A percentile compares a stretch with the other conserved stretches of the same genome.
Evolutionary conservation across 768 basidiomycete genomes (phyloP).

Genomic region (Strobilomyces dryophilus): DNA sequence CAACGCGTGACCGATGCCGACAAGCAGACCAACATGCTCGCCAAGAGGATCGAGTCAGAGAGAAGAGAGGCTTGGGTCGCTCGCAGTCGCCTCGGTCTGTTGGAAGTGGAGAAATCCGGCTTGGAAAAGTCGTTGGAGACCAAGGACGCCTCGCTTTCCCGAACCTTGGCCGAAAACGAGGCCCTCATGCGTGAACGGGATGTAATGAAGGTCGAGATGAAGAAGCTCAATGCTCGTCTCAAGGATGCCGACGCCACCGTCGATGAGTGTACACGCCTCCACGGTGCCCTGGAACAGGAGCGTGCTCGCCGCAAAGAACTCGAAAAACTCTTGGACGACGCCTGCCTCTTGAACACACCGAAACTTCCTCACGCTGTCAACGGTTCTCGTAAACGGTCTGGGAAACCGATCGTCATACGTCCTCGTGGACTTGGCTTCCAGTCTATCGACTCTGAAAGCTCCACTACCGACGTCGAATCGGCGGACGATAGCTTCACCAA

Average conservation of each 20-base stretch:
- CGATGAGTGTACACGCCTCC: slow-evolving; percentile 26
- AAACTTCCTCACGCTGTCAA: slow-evolving; percentile 25
- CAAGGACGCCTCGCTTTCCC: slow-evolving; percentile 28
- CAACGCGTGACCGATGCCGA: slow-evolving; percentile 73
- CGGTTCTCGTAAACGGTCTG: slow-evolving; percentile 12
- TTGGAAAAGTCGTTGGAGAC: slow-evolving; percentile 47
- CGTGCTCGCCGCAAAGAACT: slow-evolving; percentile 40
- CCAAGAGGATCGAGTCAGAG: slow-evolving; percentile 70
- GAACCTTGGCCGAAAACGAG: slow-evolving; percentile 26
- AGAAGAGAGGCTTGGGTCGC: slow-evolving; percentile 81
- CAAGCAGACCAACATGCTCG: slow-evolving; percentile 59
- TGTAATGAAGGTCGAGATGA: slow-evolving; percentile 26
- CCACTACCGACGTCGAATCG: slow-evolving; percentile 66
- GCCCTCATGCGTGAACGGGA: slow-evolving; percentile 26
- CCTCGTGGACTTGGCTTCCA: slow-evolving; percentile 48
- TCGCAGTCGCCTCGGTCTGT: slow-evolving; percentile 61
- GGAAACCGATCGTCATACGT: slow-evolving; percentile 25
- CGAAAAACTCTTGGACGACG: slow-evolving; percentile 49
- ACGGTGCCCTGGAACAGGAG: slow-evolving; percentile 37
- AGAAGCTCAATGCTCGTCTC: slow-evolving; percentile 29
- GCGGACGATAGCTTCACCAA: slow-evolving; percentile 40
- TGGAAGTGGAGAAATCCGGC: slow-evolving; percentile 64
- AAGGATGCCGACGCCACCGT: slow-evolving; percentile 24
- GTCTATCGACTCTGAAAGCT: slow-evolving; percentile 64
- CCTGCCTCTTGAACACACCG: slow-evolving; percentile 43